Conservation (phyloP, 108 stramenopile species). For the Asterionellopsis glacialis region DNA sequence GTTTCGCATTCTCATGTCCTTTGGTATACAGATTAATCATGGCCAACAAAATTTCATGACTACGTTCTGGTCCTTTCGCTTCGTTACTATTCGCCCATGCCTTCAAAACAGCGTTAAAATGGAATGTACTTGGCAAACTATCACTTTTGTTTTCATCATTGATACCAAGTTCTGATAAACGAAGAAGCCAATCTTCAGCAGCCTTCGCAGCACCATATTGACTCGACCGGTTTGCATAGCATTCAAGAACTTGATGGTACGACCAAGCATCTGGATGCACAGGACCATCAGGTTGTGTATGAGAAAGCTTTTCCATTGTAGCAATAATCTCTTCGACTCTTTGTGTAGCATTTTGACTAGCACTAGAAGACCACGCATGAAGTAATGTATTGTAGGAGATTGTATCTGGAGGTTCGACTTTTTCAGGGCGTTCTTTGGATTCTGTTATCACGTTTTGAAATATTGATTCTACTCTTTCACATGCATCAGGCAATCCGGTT, state of each 20-base stretch:
- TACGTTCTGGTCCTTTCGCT: background rate
- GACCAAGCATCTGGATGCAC: background rate
- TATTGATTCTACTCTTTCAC: background rate
- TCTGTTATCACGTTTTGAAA: background rate
- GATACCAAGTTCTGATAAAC: constrained; percentile 23
- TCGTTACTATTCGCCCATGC: background rate
- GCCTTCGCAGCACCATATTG: constrained; percentile 18
- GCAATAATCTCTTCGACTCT: constrained; percentile 23
- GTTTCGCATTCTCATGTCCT: constrained; percentile 16
- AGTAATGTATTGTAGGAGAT: constrained; percentile 42
- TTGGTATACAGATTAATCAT: constrained; percentile 19
- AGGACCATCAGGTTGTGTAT: background rate
- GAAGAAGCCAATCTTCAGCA: constrained; percentile 26
- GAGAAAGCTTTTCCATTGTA: constrained; percentile 13
- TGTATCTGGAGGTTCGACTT: constrained; percentile 19
- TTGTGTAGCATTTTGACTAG: constrained; percentile 18
- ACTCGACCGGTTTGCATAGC: constrained; percentile 3
- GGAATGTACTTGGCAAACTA: background rate
- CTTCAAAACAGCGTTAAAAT: background rate
- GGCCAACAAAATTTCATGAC: constrained; percentile 18
- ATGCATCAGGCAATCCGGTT: background rate
- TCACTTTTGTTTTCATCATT: background rate
- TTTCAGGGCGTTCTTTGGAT: background rate
- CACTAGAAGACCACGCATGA: constrained; percentile 31
- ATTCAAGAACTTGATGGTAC: background rate